Evolutionary conservation across 139 green algal genomes (phyloP).

Genomic region (Nannochloris sp.): DNA sequence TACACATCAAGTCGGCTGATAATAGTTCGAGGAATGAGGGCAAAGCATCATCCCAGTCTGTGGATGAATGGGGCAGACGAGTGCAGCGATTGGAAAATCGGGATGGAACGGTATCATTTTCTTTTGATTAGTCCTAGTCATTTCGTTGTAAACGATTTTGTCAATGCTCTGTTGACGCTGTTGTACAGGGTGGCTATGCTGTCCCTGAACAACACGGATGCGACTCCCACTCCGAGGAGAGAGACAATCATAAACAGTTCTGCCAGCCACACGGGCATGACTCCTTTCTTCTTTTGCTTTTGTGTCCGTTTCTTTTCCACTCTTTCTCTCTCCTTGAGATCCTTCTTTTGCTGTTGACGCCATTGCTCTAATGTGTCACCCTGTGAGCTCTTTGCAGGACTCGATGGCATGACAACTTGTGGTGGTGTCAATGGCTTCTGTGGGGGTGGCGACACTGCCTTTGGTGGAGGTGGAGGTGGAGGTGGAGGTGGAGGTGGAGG

Average conservation of each 20-base stretch:
- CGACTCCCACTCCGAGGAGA: constrained; percentile 4
- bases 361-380: background rate
- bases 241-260: constrained; percentile 1
- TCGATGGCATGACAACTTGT: background rate
- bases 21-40: background rate
- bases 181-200: background rate
- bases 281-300: constrained; percentile 2
- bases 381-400: background rate
- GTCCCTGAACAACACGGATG: background rate
- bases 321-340: background rate
- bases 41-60: background rate
- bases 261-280: constrained; percentile 1
- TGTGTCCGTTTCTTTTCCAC: background rate
- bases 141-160: background rate
- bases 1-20: background rate
- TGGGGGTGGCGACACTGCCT: no score
- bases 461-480: no score
- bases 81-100: no score
- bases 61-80: no score
- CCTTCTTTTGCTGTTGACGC: constrained; percentile 5
- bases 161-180: background rate
- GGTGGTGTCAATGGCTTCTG: background rate
- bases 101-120: no score
- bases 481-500: no score
- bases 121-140: no score